A percentile compares a stretch with the other conserved stretches of the same genome.
Conservation (phyloP, 257 asterid genomes). For the Solanum bulbocastanum region DNA sequence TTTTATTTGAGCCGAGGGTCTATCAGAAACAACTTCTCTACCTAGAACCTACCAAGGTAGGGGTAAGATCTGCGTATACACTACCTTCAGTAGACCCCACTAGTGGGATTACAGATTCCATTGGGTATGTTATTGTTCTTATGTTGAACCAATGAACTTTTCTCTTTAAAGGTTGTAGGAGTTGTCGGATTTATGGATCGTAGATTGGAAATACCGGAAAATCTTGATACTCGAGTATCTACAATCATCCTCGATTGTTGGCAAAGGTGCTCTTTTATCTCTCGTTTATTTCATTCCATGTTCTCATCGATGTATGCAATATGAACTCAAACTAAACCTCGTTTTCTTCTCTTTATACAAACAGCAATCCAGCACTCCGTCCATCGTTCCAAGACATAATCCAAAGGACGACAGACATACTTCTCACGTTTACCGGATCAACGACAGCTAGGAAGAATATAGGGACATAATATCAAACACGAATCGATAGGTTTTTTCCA, state of each 20-base stretch:
- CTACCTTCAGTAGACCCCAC: neutral
- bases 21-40: neutral
- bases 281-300: neutral
- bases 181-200: conserved; percentile 68
- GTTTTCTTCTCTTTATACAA: neutral
- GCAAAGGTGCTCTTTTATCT: conserved; percentile 34
- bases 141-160: neutral
- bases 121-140: neutral
- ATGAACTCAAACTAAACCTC: neutral
- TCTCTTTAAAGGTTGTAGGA: conserved; percentile 44
- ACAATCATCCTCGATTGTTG: conserved; percentile 59
- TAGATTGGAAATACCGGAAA: conserved; percentile 47
- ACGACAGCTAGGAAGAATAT: conserved; percentile 6
- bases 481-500: neutral
- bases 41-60: conserved; percentile 7
- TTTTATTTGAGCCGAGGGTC: neutral
- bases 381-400: conserved; percentile 60
- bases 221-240: conserved; percentile 47
- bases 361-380: conserved; percentile 49
- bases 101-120: neutral
- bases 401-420: conserved; percentile 23
- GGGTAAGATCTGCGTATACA: neutral
- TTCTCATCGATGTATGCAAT: neutral
- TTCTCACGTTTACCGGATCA: conserved; percentile 11
- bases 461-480: neutral